phyloP scores from a whole-genome alignment of 2,329 filamentous ascomycete genomes.

The Colletotrichum sp. region DNA sequence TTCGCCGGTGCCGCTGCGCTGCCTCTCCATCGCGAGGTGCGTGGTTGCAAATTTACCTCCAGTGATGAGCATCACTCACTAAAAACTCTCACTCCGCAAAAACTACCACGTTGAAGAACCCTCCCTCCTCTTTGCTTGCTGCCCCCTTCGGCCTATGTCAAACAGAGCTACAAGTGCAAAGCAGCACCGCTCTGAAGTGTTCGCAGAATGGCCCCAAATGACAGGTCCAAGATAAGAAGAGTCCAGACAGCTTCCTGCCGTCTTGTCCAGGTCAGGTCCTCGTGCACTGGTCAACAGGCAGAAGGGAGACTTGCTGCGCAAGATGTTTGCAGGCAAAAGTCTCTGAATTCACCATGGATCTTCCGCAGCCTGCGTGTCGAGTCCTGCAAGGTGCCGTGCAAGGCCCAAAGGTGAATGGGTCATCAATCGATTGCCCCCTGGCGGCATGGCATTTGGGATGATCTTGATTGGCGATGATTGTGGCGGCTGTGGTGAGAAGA shows the following conservation, averaged over 20 bases:
- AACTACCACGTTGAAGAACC: background rate
- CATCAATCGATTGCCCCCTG: background rate
- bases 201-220: fast-evolving
- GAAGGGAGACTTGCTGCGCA: background rate
- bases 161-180: background rate
- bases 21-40: background rate
- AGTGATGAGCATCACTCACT: background rate
- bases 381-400: background rate
- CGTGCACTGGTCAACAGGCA: background rate
- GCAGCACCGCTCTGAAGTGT: fast-evolving
- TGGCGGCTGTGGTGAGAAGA: background rate
- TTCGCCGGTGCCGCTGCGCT: too few relatives aligned
- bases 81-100: background rate
- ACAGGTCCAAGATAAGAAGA: too few relatives aligned
- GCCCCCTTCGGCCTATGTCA: background rate
- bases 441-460: background rate
- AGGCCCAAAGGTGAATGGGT: background rate
- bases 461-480: background rate
- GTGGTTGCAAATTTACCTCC: background rate
- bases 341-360: background rate
- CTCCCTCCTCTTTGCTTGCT: background rate
- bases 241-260: background rate
- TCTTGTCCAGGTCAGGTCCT: too few relatives aligned
- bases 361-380: background rate
- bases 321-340: background rate